Percentiles rank a stretch among this genome's conserved stretches.
Conservation (phyloP, 257 asterid species). For the Nemophila menziesii region DNA sequence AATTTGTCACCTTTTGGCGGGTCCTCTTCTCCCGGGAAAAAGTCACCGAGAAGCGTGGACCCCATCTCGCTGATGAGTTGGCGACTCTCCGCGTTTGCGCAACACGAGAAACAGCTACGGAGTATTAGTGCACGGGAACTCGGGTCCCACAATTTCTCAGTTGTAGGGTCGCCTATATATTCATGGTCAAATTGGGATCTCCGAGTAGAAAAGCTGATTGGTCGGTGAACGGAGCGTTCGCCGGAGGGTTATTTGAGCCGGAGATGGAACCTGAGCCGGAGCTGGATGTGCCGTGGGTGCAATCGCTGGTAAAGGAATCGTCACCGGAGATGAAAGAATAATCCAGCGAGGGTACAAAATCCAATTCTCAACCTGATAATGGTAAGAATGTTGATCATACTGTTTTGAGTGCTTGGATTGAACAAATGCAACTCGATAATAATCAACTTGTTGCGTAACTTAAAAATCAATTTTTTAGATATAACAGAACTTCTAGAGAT, state of each 20-base stretch:
- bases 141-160: slow-evolving; percentile 33
- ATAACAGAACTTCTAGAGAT: slow-evolving; percentile 26
- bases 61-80: slow-evolving; percentile 72
- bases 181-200: slow-evolving; percentile 74
- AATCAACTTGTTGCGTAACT: slow-evolving; percentile 66
- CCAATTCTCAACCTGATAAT: slow-evolving; percentile 42
- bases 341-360: slow-evolving; percentile 80
- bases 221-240: slow-evolving; percentile 52
- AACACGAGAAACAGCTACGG: slow-evolving; percentile 58
- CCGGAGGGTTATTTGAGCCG: too few relatives aligned
- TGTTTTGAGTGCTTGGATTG: slow-evolving; percentile 88
- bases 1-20: slow-evolving; percentile 49
- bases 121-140: slow-evolving; percentile 57
- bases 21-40: slow-evolving; percentile 76
- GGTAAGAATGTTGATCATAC: slow-evolving; percentile 63
- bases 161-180: slow-evolving; percentile 41
- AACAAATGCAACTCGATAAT: slow-evolving; percentile 94
- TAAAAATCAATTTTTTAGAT: slow-evolving; percentile 32
- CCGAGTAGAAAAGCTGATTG: slow-evolving; percentile 58
- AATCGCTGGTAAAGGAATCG: slow-evolving; percentile 89
- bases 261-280: slow-evolving; percentile 41
- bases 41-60: slow-evolving; percentile 80
- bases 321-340: slow-evolving; percentile 88
- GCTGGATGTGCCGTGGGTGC: slow-evolving; percentile 95
- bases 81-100: slow-evolving; percentile 46